Conservation (phyloP, 2,329 filamentous ascomycete genomes). For the Exophiala mesophila region DNA sequence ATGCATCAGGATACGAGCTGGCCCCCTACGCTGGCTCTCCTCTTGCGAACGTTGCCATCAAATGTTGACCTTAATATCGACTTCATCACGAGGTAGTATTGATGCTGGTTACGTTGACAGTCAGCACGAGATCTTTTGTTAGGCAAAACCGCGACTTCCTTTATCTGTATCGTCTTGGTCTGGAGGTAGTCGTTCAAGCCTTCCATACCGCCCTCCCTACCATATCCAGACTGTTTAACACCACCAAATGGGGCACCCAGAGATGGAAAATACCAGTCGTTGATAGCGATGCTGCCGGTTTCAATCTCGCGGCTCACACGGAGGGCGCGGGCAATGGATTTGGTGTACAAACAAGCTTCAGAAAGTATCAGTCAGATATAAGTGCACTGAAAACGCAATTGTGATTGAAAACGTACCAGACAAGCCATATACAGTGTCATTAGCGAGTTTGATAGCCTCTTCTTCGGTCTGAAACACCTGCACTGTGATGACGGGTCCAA, state of each 20-base stretch:
- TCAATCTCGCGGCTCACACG: slow-evolving; percentile 38
- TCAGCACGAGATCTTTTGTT: too few species aligned
- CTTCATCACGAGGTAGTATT: too few species aligned
- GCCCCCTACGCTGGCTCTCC: too few species aligned
- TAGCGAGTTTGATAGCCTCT: slow-evolving; percentile 35
- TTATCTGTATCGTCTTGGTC: slow-evolving; percentile 12
- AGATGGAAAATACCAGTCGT: slow-evolving; percentile 38
- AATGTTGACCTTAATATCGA: too few species aligned
- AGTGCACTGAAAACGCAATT: too few species aligned
- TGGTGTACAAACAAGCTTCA: slow-evolving; percentile 36
- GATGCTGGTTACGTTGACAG: too few species aligned
- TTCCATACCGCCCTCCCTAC: slow-evolving; percentile 42
- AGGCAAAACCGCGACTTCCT: too few species aligned
- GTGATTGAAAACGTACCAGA: slow-evolving; percentile 30
- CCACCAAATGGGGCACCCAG: slow-evolving; percentile 39
- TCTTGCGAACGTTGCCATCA: too few species aligned
- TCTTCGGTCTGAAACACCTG: slow-evolving; percentile 35
- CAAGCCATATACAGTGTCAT: slow-evolving; percentile 38
- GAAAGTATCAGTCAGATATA: too few species aligned
- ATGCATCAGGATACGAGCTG: too few species aligned
- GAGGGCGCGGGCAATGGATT: slow-evolving; percentile 35
- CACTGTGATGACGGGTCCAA: slow-evolving; percentile 39
- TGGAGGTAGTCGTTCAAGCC: slow-evolving; percentile 12
- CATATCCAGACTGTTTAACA: slow-evolving; percentile 46
- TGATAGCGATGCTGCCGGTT: slow-evolving; percentile 41